A percentile compares a stretch with the other conserved stretches of the same genome.
Evolutionary conservation across 371 early-diverging fungal genomes (phyloP).

Genomic region (Chytridium lagenaria): DNA sequence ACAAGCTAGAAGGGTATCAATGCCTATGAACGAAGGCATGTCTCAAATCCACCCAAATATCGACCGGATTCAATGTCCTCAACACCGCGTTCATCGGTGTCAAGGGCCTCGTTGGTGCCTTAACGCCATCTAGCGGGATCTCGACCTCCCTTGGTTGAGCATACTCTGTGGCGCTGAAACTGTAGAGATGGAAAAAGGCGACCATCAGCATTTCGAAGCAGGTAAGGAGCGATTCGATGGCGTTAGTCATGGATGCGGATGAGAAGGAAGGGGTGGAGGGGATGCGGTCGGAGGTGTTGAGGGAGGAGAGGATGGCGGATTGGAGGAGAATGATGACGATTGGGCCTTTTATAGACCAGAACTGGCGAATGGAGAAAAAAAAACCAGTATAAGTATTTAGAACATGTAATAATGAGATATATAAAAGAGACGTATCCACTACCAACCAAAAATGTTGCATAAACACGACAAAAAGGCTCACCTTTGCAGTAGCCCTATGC

Average conservation of each 20-base stretch:
- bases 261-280: conserved; percentile 57
- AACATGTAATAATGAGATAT: no score
- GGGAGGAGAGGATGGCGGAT: conserved; percentile 66
- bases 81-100: not conserved
- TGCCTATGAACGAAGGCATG: not conserved
- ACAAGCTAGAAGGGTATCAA: no score
- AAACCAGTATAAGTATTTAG: no score
- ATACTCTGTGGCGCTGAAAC: conserved; percentile 51
- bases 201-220: conserved; percentile 73
- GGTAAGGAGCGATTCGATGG: conserved; percentile 63
- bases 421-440: no score
- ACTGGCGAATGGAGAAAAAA: conserved; percentile 59
- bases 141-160: not conserved
- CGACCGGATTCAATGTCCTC: not conserved
- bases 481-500: conserved; percentile 37
- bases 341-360: conserved; percentile 89
- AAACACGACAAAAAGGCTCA: no score
- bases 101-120: not conserved
- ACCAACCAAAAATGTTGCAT: no score
- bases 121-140: no score
- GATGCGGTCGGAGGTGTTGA: conserved; percentile 33
- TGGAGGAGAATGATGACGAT: conserved; percentile 95
- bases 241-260: conserved; percentile 57
- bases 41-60: not conserved
- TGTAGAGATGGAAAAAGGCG: conserved; percentile 61